A percentile compares a stretch with the other conserved stretches of the same genome.
phyloP scores from a whole-genome alignment of 2,329 filamentous ascomycete species.

The Pestalotiopsis sp. region DNA sequence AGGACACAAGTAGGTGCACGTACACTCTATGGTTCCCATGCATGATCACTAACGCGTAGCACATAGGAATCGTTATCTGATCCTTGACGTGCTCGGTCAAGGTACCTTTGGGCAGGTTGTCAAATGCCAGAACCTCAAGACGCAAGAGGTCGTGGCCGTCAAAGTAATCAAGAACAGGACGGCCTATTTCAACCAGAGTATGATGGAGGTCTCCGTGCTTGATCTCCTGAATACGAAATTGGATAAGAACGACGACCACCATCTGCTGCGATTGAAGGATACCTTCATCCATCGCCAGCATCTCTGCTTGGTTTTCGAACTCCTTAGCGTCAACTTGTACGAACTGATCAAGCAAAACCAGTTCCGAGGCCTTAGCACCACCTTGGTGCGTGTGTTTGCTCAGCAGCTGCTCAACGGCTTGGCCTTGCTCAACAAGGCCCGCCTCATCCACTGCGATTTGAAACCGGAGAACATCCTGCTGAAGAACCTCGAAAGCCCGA shows the following conservation, averaged over 20 bases:
- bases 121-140: constrained; percentile 98
- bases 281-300: constrained; percentile 98
- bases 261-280: constrained; percentile 90
- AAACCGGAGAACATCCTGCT: constrained; percentile 98
- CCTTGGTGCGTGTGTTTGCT: constrained; percentile 93
- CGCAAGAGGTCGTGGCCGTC: constrained; percentile 96
- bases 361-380: constrained; percentile 95
- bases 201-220: constrained; percentile 99
- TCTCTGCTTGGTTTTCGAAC: constrained; percentile 93
- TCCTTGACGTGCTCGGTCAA: constrained; percentile 94
- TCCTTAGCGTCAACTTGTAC: constrained; percentile 96
- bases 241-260: constrained; percentile 98
- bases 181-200: constrained; percentile 99
- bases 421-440: constrained; percentile 91
- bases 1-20: constrained; percentile 79
- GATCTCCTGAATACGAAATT: constrained; percentile 97
- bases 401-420: constrained; percentile 94
- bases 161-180: constrained; percentile 99
- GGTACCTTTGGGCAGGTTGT: constrained; percentile 98
- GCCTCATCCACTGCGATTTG: constrained; percentile 95
- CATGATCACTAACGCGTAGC: neutral
- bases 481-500: constrained; percentile 97
- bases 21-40: constrained; percentile 14
- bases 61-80: constrained; percentile 86
- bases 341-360: constrained; percentile 99